These are phyloP conservation scores for Penicillium rolfsii DNA, from an alignment of 2,329 filamentous ascomycete genomes.

Conservation along the genomic window DNA sequence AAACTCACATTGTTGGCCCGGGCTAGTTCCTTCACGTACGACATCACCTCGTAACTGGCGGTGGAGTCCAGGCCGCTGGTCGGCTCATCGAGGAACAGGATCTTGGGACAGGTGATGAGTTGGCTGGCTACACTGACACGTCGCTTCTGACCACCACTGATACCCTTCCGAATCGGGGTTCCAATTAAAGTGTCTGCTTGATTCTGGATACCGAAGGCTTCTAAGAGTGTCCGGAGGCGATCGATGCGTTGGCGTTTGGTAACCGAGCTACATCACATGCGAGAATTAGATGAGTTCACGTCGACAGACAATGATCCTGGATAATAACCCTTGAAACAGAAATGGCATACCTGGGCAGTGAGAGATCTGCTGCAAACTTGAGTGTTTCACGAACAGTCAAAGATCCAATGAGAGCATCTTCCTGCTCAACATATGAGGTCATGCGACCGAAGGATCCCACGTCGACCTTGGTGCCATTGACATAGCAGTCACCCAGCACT, in stretches of 20 bases:
- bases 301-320: background rate
- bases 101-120: conserved; percentile 77
- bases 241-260: conserved; percentile 61
- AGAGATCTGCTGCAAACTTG: conserved; percentile 72
- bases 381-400: conserved; percentile 81
- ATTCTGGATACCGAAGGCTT: conserved; percentile 71
- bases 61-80: conserved; percentile 82
- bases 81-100: conserved; percentile 82
- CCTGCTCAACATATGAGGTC: conserved; percentile 82
- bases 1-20: conserved; percentile 64
- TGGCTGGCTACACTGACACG: conserved; percentile 78
- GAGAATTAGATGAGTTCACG: conserved; percentile 5
- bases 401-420: conserved; percentile 80
- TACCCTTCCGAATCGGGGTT: conserved; percentile 79
- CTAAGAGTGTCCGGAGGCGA: conserved; percentile 68
- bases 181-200: conserved; percentile 75
- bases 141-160: conserved; percentile 83
- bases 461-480: conserved; percentile 65
- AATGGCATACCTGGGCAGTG: conserved; percentile 55
- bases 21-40: conserved; percentile 69
- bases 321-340: background rate
- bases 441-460: conserved; percentile 64
- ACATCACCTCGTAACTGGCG: conserved; percentile 75
- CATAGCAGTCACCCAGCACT: conserved; percentile 57
- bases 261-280: conserved; percentile 45